A percentile compares a stretch with the other conserved stretches of the same genome.
Conservation (phyloP, 345 rosid genomes). For the Linum usitatissimum region DNA sequence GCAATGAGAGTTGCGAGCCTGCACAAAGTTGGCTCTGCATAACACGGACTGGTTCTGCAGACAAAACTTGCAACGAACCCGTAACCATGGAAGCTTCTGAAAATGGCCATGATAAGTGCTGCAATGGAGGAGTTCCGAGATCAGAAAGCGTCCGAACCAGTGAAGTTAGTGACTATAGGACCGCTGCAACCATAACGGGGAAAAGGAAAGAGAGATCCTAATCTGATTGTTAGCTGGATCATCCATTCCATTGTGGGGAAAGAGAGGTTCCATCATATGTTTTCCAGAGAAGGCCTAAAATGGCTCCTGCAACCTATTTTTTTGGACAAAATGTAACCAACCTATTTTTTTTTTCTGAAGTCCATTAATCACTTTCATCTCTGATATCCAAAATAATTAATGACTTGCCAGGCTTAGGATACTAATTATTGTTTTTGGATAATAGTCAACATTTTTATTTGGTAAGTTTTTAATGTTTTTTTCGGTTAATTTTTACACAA, state of each 20-base stretch:
- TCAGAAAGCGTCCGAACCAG: conserved; percentile 5
- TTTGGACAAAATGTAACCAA: too few relatives aligned
- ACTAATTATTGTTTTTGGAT: too few relatives aligned
- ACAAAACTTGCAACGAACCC: conserved; percentile 13
- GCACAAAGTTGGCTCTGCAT: conserved; percentile 57
- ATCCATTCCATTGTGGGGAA: neutral
- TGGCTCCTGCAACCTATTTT: too few relatives aligned
- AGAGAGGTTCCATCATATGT: too few relatives aligned
- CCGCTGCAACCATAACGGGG: conserved; percentile 9
- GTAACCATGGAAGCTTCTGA: conserved; percentile 11
- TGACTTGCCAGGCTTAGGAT: too few relatives aligned
- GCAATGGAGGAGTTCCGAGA: neutral
- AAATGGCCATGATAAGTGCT: conserved; percentile 9
- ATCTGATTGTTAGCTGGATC: conserved; percentile 6
- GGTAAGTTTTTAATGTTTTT: too few relatives aligned
- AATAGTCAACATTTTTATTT: too few relatives aligned
- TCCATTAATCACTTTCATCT: too few relatives aligned
- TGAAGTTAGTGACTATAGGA: conserved; percentile 9
- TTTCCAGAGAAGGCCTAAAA: too few relatives aligned
- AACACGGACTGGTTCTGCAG: conserved; percentile 21
- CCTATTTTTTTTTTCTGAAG: too few relatives aligned
- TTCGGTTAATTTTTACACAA: too few relatives aligned
- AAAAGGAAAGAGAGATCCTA: conserved; percentile 34
- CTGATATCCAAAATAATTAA: too few relatives aligned
- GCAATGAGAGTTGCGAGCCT: conserved; percentile 22